A percentile compares a stretch with the other conserved stretches of the same genome.
These are phyloP conservation scores for Lactifluus volemus DNA, from an alignment of 768 basidiomycete genomes.

Conservation along the genomic window DNA sequence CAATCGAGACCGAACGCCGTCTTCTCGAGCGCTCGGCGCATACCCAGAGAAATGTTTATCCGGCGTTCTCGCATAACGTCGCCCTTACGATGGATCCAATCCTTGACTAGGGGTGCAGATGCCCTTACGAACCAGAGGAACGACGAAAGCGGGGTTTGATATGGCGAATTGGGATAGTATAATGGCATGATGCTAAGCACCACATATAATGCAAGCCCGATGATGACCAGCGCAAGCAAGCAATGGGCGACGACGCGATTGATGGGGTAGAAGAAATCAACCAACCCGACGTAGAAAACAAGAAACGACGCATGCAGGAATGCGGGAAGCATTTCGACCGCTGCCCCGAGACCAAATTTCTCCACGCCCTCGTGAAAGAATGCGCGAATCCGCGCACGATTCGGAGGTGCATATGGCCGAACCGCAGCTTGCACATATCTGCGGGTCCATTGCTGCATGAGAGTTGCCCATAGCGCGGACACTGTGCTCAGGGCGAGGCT, in stretches of 20 bases:
- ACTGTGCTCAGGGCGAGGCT: not conserved
- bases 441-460: not conserved
- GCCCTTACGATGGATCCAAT: not conserved
- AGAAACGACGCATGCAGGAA: not conserved
- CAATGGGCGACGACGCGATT: not conserved
- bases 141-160: not conserved
- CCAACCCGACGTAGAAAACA: not conserved
- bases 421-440: not conserved
- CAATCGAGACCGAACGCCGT: not conserved
- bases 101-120: not conserved
- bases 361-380: constrained; percentile 32
- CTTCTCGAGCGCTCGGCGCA: not conserved
- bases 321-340: constrained; percentile 31
- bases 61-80: not conserved
- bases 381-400: not conserved
- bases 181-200: not conserved
- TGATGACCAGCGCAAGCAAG: not conserved
- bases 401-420: not conserved
- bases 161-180: not conserved
- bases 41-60: not conserved
- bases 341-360: constrained; percentile 30
- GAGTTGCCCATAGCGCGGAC: not conserved
- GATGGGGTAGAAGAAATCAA: not conserved
- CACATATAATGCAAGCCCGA: not conserved
- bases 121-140: not conserved